phyloP scores from a whole-genome alignment of 805 yeast genomes.

The Wickerhamomyces ciferrii region DNA sequence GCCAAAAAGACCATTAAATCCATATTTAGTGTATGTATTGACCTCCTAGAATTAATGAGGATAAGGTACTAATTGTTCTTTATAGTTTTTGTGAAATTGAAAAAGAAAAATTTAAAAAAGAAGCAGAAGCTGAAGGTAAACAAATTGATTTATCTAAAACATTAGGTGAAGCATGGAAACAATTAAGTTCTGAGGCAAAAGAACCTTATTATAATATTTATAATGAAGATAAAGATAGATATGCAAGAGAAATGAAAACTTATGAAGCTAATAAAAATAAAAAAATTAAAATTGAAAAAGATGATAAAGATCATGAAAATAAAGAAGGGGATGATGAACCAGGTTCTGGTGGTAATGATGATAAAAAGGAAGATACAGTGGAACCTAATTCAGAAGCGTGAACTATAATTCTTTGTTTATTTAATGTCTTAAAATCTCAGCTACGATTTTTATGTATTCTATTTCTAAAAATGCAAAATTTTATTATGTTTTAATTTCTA shows the following conservation, averaged over 20 bases:
- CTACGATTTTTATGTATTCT: background rate
- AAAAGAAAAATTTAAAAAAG: constrained; percentile 63
- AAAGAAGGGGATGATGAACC: too few relatives aligned
- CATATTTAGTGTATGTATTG: constrained; percentile 51
- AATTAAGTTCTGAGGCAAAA: constrained; percentile 59
- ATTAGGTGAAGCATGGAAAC: constrained; percentile 84
- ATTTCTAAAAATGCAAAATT: background rate
- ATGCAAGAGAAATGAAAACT: constrained; percentile 63
- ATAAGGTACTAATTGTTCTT: constrained; percentile 5
- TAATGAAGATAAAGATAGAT: constrained; percentile 74
- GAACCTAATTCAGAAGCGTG: background rate
- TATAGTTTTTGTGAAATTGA: constrained; percentile 71
- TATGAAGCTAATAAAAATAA: constrained; percentile 27
- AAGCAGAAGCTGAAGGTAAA: constrained; percentile 50
- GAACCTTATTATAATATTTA: constrained; percentile 70
- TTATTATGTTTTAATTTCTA: background rate
- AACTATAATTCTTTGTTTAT: background rate
- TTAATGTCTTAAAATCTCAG: background rate
- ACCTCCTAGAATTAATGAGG: background rate
- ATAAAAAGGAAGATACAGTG: too few relatives aligned
- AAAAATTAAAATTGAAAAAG: background rate
- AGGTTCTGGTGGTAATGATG: too few relatives aligned
- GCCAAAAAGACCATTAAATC: constrained; percentile 89
- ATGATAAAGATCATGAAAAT: too few relatives aligned
- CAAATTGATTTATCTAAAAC: constrained; percentile 66